A percentile compares a stretch with the other conserved stretches of the same genome.
Conservation (phyloP, 495 filamentous ascomycete species). For the Endocarpon pusillum region DNA sequence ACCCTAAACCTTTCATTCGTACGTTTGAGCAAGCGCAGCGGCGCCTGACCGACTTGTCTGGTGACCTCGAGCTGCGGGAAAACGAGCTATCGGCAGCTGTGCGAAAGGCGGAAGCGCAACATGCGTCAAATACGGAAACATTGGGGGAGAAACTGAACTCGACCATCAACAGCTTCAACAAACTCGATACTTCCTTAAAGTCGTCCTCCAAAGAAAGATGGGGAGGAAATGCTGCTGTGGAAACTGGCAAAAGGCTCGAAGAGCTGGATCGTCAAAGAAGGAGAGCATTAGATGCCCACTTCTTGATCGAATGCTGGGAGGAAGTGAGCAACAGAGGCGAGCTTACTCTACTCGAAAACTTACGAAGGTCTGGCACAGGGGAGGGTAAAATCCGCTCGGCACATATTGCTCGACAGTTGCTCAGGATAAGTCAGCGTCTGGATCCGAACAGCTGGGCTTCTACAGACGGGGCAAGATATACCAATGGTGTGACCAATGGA, state of each 20-base stretch:
- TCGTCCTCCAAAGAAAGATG: constrained; percentile 24
- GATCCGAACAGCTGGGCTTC: constrained; percentile 57
- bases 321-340: constrained; percentile 78
- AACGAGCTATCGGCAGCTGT: constrained; percentile 82
- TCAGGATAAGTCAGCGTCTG: constrained; percentile 72
- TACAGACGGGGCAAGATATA: constrained; percentile 26
- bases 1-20: constrained; percentile 92
- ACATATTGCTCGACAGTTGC: constrained; percentile 72
- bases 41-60: constrained; percentile 62
- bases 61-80: constrained; percentile 69
- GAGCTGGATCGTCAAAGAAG: constrained; percentile 83
- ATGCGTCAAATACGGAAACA: constrained; percentile 72
- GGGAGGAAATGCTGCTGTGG: constrained; percentile 74
- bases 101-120: constrained; percentile 78
- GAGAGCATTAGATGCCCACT: constrained; percentile 80
- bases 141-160: constrained; percentile 77
- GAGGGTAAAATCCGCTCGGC: constrained; percentile 82
- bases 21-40: constrained; percentile 80
- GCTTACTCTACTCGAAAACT: constrained; percentile 62
- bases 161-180: constrained; percentile 78
- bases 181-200: constrained; percentile 64
- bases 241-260: constrained; percentile 84
- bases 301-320: constrained; percentile 89
- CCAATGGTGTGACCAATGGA: constrained; percentile 35
- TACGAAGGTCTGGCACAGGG: constrained; percentile 56